Evolutionary conservation across 2,329 filamentous ascomycete species (phyloP).

Genomic region (Didymosphaeria variabile): DNA sequence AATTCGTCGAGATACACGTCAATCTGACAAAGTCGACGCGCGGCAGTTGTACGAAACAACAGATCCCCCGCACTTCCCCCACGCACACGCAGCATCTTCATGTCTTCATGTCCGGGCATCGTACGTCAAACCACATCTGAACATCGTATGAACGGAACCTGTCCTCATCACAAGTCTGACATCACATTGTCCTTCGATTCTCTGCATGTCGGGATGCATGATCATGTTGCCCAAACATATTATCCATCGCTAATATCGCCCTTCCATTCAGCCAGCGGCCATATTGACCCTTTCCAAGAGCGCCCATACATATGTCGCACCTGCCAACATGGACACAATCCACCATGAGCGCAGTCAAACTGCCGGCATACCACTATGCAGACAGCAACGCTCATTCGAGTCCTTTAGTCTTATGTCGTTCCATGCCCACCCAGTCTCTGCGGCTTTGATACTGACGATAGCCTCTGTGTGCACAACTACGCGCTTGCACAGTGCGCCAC

Average conservation of each 20-base stretch:
- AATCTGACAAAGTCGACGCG: background rate
- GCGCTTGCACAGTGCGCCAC: background rate
- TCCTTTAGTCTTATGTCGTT: background rate
- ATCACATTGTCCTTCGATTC: background rate
- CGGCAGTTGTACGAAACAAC: background rate
- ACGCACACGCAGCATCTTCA: background rate
- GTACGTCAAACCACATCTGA: background rate
- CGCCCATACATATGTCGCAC: background rate
- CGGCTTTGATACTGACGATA: background rate
- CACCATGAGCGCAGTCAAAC: background rate
- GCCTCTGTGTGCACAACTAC: background rate
- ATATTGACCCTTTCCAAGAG: background rate
- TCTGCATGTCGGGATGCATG: background rate
- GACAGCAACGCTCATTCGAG: background rate
- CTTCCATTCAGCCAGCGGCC: slow-evolving; percentile 5
- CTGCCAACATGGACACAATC: background rate
- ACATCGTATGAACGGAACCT: background rate
- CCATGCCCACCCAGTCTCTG: background rate
- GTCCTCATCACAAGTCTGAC: background rate
- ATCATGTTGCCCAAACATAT: background rate
- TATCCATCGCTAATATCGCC: background rate
- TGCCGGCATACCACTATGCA: background rate
- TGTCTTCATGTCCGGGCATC: background rate
- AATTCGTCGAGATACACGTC: background rate
- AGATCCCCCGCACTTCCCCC: background rate